Evolutionary conservation across 805 yeast genomes (phyloP), one percentile per base, ranked within the genome.

Genomic region (Myxozyma monticola): DNA sequence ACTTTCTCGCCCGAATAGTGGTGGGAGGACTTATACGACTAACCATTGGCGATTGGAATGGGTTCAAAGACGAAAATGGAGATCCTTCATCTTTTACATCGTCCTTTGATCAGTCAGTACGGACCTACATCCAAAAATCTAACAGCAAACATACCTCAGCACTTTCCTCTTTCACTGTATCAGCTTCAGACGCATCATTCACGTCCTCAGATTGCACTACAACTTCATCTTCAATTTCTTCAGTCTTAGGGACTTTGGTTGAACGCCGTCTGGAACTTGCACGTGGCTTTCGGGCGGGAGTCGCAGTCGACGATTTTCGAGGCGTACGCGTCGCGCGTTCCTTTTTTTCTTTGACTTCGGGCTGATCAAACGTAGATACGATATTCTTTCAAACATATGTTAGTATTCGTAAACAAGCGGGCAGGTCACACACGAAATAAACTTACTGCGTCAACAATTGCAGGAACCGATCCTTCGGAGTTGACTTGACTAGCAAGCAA

Each of bases 371-470:
- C n/a, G n/a, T n/a, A n/a, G n/a, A n/a, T n/a, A n/a, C n/a, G n/a
- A n/a, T n/a, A n/a, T n/a, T n/a, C n/a, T n/a, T n/a, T n/a, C n/a
- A n/a, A n/a, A n/a, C n/a, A n/a, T n/a, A n/a, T n/a, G n/a, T n/a
- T n/a, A n/a, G n/a, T n/a, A n/a, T n/a, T n/a, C n/a, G n/a, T n/a
- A n/a, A n/a, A n/a, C n/a, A n/a, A n/a, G n/a, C n/a, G n/a, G n/a
- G n/a, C n/a, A n/a, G n/a, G n/a, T n/a, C n/a, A n/a, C n/a, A n/a
- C n/a, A n/a, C n/a, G n/a, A n/a, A n/a, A 26, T 15, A 1, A 24
- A 35, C 52, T 25, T 44, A 52, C 56, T 15, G 76, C 76, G 52
- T 71, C 69, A 35, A 71, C 73, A 30, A 76, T 74, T 24, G 70
- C 72, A 10, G 64, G 65, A 60, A 3, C 76, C 14, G 37, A 24